A percentile compares a stretch with the other conserved stretches of the same genome.
Evolutionary conservation across 2,329 filamentous ascomycete species (phyloP).

Genomic region (Xylariales sp.): DNA sequence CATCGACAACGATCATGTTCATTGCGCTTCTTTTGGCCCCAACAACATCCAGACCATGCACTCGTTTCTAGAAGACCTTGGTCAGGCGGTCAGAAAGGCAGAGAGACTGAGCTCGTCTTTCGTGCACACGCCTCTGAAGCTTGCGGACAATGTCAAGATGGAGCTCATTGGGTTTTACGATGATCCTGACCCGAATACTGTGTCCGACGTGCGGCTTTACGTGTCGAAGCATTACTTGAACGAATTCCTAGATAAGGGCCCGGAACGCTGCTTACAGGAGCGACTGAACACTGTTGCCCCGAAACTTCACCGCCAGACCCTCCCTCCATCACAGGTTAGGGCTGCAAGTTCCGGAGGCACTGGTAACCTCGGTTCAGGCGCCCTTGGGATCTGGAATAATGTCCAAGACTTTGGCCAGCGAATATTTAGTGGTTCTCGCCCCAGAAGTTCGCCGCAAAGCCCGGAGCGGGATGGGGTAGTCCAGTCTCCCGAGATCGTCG

Average conservation of each 20-base stretch:
- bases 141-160: slow-evolving; percentile 50
- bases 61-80: slow-evolving; percentile 32
- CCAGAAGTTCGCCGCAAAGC: background rate
- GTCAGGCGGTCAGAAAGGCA: slow-evolving; percentile 32
- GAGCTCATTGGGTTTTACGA: slow-evolving; percentile 59
- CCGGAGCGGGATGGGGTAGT: slow-evolving; percentile 11
- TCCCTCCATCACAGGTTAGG: slow-evolving; percentile 5
- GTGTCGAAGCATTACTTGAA: slow-evolving; percentile 44
- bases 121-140: slow-evolving; percentile 40
- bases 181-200: slow-evolving; percentile 35
- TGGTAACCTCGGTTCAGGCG: slow-evolving; percentile 9
- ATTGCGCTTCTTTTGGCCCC: slow-evolving; percentile 49
- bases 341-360: background rate
- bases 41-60: slow-evolving; percentile 45
- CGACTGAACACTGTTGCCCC: slow-evolving; percentile 36
- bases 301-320: slow-evolving; percentile 13
- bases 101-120: slow-evolving; percentile 27
- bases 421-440: slow-evolving; percentile 13
- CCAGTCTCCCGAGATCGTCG: slow-evolving; percentile 32
- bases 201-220: slow-evolving; percentile 43
- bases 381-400: slow-evolving; percentile 22
- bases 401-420: slow-evolving; percentile 24
- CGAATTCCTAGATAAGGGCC: slow-evolving; percentile 52
- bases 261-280: slow-evolving; percentile 49
- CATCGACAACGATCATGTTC: slow-evolving; percentile 49